A percentile compares a stretch with the other conserved stretches of the same genome.
Conservation (phyloP, 768 basidiomycete genomes). For the Solioccasus polychromus region DNA sequence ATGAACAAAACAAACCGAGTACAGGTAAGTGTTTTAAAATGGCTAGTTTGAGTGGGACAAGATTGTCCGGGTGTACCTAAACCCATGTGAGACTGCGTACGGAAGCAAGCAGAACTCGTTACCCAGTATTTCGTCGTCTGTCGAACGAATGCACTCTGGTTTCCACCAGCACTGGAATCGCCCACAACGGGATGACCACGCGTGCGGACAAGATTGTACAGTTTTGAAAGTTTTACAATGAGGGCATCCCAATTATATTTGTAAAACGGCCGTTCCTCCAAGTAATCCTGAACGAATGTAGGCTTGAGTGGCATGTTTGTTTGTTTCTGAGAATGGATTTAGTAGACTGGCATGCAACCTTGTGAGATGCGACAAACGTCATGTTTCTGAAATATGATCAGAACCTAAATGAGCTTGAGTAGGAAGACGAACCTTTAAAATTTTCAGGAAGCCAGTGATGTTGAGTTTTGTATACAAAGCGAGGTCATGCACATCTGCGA, state of each 20-base stretch:
- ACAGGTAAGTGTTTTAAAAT: constrained; percentile 93
- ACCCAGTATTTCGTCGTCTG: constrained; percentile 99
- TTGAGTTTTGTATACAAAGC: constrained; percentile 95
- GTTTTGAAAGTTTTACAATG: constrained; percentile 91
- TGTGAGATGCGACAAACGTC: constrained; percentile 52
- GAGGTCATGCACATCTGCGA: constrained; percentile 89
- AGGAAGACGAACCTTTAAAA: constrained; percentile 67
- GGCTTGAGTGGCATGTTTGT: constrained; percentile 79
- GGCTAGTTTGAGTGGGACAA: constrained; percentile 89
- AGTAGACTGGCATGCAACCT: constrained; percentile 7
- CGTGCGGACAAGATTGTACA: constrained; percentile 94
- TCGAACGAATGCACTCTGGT: constrained; percentile 95
- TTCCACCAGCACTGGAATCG: constrained; percentile 91
- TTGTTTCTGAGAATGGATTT: constrained; percentile 69
- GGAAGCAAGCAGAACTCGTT: constrained; percentile 9
- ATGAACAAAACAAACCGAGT: constrained; percentile 58
- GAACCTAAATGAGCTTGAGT: background rate
- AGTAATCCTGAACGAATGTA: constrained; percentile 85
- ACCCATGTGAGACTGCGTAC: constrained; percentile 1
- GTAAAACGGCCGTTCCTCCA: constrained; percentile 95
- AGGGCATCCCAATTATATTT: constrained; percentile 95
- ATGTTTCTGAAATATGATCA: constrained; percentile 66
- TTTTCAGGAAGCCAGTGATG: constrained; percentile 98
- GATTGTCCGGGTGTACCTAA: constrained; percentile 87
- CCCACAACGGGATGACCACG: constrained; percentile 93